These are phyloP conservation scores for Candida vartiovaarae DNA, from an alignment of 805 yeast species.

Conservation along the genomic window DNA sequence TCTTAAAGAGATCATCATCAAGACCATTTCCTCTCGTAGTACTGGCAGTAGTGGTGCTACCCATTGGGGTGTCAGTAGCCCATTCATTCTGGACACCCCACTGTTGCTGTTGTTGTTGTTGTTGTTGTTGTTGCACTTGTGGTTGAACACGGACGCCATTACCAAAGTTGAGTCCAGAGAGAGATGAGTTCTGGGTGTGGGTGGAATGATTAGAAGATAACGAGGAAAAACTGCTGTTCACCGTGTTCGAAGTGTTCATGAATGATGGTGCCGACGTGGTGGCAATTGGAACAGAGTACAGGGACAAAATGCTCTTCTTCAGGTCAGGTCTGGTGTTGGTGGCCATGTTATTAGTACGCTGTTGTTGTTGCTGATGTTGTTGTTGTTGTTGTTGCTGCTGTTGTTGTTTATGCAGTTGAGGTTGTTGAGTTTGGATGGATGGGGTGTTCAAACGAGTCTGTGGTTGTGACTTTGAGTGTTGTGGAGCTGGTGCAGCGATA, in stretches of 20 bases:
- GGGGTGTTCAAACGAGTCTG: conserved; percentile 3
- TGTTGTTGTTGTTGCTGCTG: conserved; percentile 10
- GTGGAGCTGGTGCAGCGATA: conserved; percentile 12
- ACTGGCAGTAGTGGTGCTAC: conserved; percentile 1
- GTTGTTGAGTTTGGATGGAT: conserved; percentile 8
- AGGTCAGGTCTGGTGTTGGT: conserved; percentile 62
- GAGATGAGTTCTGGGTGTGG: background rate
- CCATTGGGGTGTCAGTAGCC: conserved; percentile 1
- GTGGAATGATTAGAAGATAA: conserved; percentile 4
- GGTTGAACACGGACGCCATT: background rate
- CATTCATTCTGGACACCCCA: conserved; percentile 4
- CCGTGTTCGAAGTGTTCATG: background rate
- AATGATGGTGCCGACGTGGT: conserved; percentile 20
- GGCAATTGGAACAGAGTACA: conserved; percentile 58
- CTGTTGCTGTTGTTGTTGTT: conserved; percentile 4
- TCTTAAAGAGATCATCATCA: conserved; percentile 63
- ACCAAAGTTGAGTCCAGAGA: background rate
- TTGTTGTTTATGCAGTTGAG: conserved; percentile 9
- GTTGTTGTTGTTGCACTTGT: conserved; percentile 1
- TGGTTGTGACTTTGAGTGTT: conserved; percentile 3
- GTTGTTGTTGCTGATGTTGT: conserved; percentile 11
- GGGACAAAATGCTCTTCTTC: conserved; percentile 84
- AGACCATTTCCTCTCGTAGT: conserved; percentile 1
- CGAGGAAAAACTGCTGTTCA: background rate
- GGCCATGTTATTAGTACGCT: conserved; percentile 2